Evolutionary conservation across 2,329 filamentous ascomycete species (phyloP).

Genomic region (Blumeriella jaapii): DNA sequence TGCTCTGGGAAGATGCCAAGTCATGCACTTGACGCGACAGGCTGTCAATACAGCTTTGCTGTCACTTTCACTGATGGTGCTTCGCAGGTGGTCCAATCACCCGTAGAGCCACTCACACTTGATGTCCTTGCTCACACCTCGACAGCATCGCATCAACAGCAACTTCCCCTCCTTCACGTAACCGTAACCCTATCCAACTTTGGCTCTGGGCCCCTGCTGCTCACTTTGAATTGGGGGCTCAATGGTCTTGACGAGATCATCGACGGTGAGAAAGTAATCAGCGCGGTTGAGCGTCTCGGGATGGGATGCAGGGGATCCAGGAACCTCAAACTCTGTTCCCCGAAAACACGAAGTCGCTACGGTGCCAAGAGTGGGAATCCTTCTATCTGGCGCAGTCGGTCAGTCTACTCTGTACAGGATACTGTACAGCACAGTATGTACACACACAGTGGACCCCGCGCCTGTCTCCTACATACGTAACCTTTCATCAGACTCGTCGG

Average conservation of each 20-base stretch:
- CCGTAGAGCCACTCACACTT: conserved; percentile 6
- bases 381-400: no score
- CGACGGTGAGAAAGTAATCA: background rate
- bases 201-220: no score
- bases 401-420: no score
- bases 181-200: background rate
- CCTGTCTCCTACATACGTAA: no score
- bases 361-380: no score
- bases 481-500: no score
- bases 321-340: background rate
- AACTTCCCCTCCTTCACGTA: background rate
- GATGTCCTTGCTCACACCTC: background rate
- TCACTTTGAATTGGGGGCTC: background rate
- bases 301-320: background rate
- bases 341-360: no score
- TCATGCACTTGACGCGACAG: no score
- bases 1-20: no score
- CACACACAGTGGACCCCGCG: no score
- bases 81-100: conserved; percentile 10
- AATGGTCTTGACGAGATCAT: conserved; percentile 4
- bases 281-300: background rate
- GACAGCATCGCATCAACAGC: background rate
- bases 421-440: no score
- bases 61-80: conserved; percentile 4
- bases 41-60: no score